Percentiles rank a stretch among this genome's conserved stretches.
These are phyloP conservation scores for Domatiomyces catenatus DNA, from an alignment of 2,329 filamentous ascomycete genomes.

Conservation along the genomic window DNA sequence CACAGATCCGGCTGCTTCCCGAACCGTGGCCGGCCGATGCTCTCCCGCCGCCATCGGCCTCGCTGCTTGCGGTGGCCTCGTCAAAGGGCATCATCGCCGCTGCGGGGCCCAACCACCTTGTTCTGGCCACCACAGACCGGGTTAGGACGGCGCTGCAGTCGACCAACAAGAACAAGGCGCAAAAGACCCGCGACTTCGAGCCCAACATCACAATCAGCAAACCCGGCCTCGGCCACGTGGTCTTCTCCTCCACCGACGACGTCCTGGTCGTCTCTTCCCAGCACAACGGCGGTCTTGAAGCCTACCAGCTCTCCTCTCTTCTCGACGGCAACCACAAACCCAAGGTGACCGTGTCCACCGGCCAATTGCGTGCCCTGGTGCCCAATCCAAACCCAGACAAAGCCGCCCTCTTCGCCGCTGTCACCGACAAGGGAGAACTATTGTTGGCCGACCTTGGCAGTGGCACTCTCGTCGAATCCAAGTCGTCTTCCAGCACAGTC, in stretches of 20 bases:
- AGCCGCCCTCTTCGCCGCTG: slow-evolving; percentile 61
- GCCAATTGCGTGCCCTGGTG: slow-evolving; percentile 55
- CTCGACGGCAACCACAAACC: slow-evolving; percentile 51
- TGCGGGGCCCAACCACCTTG: slow-evolving; percentile 64
- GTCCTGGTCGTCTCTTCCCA: slow-evolving; percentile 73
- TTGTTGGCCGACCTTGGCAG: slow-evolving; percentile 68
- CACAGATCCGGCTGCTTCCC: slow-evolving; percentile 62
- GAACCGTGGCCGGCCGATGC: slow-evolving; percentile 56
- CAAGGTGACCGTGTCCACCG: slow-evolving; percentile 61
- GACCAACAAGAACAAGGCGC: slow-evolving; percentile 48
- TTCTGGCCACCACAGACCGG: slow-evolving; percentile 60
- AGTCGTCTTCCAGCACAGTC: slow-evolving; percentile 41
- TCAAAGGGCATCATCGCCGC: slow-evolving; percentile 70
- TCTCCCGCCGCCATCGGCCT: slow-evolving; percentile 60
- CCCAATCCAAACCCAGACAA: slow-evolving; percentile 64
- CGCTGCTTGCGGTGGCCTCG: slow-evolving; percentile 70
- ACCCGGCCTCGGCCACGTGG: slow-evolving; percentile 69
- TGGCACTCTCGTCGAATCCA: slow-evolving; percentile 39
- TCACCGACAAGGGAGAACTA: slow-evolving; percentile 67
- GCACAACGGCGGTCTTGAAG: slow-evolving; percentile 61
- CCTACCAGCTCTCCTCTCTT: slow-evolving; percentile 62
- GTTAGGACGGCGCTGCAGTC: slow-evolving; percentile 41
- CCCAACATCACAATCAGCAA: slow-evolving; percentile 60
- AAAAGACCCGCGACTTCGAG: slow-evolving; percentile 45
- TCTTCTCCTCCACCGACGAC: slow-evolving; percentile 79